Percentiles rank a stretch among this genome's conserved stretches.
Evolutionary conservation across 345 rosid species (phyloP).

Genomic region (Lumnitzera littorea): DNA sequence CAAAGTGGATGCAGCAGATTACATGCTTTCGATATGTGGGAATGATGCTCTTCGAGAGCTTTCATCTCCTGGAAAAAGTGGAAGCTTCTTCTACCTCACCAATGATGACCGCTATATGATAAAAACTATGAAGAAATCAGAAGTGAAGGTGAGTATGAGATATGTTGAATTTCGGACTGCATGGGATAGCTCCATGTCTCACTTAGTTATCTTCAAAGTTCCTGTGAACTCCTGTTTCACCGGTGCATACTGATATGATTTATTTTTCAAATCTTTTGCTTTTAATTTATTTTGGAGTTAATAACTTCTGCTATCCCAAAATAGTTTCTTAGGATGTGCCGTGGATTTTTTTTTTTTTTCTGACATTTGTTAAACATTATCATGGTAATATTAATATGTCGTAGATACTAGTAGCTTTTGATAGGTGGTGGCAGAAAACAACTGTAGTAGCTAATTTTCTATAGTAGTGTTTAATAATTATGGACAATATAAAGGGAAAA

Average conservation of each 20-base stretch:
- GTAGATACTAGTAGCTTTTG: too few species aligned
- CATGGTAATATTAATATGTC: too few species aligned
- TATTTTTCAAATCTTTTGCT: neutral
- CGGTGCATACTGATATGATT: neutral
- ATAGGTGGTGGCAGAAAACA: too few species aligned
- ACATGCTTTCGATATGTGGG: slow-evolving; percentile 90
- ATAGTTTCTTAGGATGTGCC: too few species aligned
- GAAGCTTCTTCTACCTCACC: slow-evolving; percentile 87
- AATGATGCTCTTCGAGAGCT: slow-evolving; percentile 92
- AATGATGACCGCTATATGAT: slow-evolving; percentile 94
- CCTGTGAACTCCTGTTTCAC: neutral
- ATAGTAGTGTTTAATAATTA: too few species aligned
- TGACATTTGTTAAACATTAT: too few species aligned
- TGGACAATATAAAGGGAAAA: too few species aligned
- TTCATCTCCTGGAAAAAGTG: slow-evolving; percentile 95
- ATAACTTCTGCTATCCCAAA: too few species aligned
- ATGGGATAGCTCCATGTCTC: too few species aligned
- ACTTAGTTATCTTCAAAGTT: neutral
- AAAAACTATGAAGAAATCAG: slow-evolving; percentile 93
- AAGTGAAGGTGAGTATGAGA: slow-evolving; percentile 53
- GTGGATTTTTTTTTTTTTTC: too few species aligned
- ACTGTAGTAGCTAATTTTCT: too few species aligned
- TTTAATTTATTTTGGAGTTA: too few species aligned
- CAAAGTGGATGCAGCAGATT: slow-evolving; percentile 86
- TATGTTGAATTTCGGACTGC: neutral